Evolutionary conservation across 2,329 filamentous ascomycete genomes (phyloP), one percentile per base, ranked within the genome.

Genomic region (Penicillium sp.): DNA sequence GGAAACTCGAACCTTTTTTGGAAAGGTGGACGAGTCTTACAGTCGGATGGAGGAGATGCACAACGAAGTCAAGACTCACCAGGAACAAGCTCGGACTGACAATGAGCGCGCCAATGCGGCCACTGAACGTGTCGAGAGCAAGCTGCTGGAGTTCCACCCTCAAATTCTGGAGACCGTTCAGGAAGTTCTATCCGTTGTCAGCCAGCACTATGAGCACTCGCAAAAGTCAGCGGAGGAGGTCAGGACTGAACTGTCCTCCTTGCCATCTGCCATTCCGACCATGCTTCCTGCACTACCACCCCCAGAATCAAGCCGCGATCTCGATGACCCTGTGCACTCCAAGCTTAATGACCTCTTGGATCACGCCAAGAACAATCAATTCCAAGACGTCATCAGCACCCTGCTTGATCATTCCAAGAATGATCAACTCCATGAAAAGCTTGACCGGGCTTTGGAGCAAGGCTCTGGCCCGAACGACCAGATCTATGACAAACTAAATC

Each of bases 191-290:
- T 72, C 79, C 6, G 74, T 93, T 15, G 85, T 95, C 37, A 83
- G 80, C 15, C 79, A 93, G 58, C 89, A 96, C 60, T 95, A 84
- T 55, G 87, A 94, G 51, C 85, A 94, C 57, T 84, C 87, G 10
- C 87, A 89, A 63, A 74, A 76, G 30, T 75, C 81, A 0, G 68
- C 72, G 1, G 71, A 80, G 37, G 78, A 84, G 37, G 67, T 79
- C 37, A 79, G 77, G 55, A 72, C 74, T 8, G 73, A 72, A 37
- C 60, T 71, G n/a, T 68, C 70, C 16, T 62, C 69, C 9, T 64
- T 74, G 33, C 68, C 72, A 20, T 55, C 63, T 18, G 57, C 73
- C 1, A 75, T 82, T 45, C 72, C 73, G n/a, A 68, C 73, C 16
- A 68, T 80, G 38, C 68, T 82, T 2, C 74, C 75, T 40, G 67